Evolutionary conservation across 768 basidiomycete genomes (phyloP), one percentile per base, ranked within the genome.

Genomic region (Scleroderma citrinum): DNA sequence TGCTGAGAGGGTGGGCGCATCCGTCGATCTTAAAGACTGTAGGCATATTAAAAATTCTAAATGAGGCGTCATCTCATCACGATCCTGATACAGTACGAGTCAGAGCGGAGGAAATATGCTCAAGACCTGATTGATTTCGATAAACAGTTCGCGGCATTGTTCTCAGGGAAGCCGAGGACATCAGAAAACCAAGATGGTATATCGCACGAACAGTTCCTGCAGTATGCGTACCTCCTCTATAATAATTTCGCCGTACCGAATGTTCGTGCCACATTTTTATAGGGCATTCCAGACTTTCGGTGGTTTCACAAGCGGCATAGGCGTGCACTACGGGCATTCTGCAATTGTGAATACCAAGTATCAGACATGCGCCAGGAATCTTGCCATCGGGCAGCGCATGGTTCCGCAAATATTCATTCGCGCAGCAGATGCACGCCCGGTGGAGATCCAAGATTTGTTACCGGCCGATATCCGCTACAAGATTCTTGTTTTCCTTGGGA

Each of bases 71-170:
- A 47, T 19, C 29, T 21, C 3, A 12, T 44, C 2, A 38, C 16
- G 23, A n/a, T 16, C 16, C n/a, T 16, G 20, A 17, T 23, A 35
- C 47, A 86, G 85, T 87, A 87, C 59, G 82, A 87, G 61, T 51
- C 68, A 23, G 87, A 91, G 58, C 73, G 87, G 23, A 74, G 77
- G 44, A 77, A 76, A 55, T 85, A 78, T 50, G 86, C 87, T 0
- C 76, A 83, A 63, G 84, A 87, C 49, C 71, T 91, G 50, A 88
- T 88, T 50, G 56, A 75, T 43, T 87, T 85, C 56, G 87, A 89
- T 60, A 78, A 77, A 55, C 59, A 82, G 50, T 84, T 81, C 52
- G 73, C 83, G 7, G 69, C 71, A 13, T 66, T 86, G n/a, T 86
- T 85, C 61, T 86, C 84, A 19, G 78, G 77, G 34, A 83, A 83